Evolutionary conservation across 495 filamentous ascomycete species (phyloP).

Genomic region (Hapsidospora chrysogenum): DNA sequence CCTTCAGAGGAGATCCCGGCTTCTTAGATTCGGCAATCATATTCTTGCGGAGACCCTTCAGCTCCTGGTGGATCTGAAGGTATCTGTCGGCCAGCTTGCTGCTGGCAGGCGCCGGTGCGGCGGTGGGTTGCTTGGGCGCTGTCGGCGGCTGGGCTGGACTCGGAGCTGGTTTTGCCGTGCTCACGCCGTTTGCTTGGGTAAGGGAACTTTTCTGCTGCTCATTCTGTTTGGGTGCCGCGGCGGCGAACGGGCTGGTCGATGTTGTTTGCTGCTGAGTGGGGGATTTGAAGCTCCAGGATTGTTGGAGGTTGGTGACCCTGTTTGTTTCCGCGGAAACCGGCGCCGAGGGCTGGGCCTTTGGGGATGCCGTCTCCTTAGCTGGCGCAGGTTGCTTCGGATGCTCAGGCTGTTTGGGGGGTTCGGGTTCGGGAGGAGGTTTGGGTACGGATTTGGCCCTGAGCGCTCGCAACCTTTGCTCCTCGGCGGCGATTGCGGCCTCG

Average conservation of each 20-base stretch:
- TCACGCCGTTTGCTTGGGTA: background rate
- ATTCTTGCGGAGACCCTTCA: constrained; percentile 54
- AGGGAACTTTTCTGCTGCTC: no score
- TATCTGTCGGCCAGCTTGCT: constrained; percentile 32
- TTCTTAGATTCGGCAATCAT: constrained; percentile 32
- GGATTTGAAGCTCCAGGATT: no score
- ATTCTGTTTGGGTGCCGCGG: no score
- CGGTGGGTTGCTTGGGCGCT: constrained; percentile 3
- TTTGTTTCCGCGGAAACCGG: background rate
- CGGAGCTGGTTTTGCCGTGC: background rate
- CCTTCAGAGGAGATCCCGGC: constrained; percentile 31
- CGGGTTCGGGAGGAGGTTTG: constrained; percentile 20
- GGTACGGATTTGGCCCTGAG: constrained; percentile 24
- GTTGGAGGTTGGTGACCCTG: background rate
- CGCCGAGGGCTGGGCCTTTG: background rate
- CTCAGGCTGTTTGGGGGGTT: constrained; percentile 6
- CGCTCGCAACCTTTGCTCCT: constrained; percentile 23
- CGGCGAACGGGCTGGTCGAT: no score
- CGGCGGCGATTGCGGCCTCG: constrained; percentile 20
- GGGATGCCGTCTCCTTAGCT: background rate
- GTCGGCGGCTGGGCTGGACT: background rate
- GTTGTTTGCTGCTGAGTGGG: no score
- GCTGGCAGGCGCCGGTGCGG: constrained; percentile 5
- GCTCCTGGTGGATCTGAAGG: constrained; percentile 47
- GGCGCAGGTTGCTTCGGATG: background rate